phyloP scores from a whole-genome alignment of 805 yeast genomes.

The Ogataea chonburiensis region DNA sequence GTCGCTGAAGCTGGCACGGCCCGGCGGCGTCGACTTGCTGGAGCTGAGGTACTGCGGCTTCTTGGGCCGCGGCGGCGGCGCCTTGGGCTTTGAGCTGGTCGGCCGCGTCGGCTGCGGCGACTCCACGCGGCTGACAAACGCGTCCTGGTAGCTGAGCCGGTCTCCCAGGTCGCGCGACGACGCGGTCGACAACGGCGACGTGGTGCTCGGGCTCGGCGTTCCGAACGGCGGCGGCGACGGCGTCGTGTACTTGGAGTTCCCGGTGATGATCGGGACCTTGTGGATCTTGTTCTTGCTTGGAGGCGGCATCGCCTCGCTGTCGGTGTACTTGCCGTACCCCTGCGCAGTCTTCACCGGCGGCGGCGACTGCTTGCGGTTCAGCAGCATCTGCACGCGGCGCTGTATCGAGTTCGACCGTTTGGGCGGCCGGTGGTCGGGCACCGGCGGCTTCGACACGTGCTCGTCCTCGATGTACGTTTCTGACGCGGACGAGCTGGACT shows the following conservation, averaged over 20 bases:
- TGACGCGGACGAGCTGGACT: constrained; percentile 11
- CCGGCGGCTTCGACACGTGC: constrained; percentile 14
- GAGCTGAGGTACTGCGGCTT: constrained; percentile 58
- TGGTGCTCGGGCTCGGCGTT: constrained; percentile 16
- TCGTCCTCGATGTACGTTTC: constrained; percentile 19
- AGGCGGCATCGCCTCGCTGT: constrained; percentile 25
- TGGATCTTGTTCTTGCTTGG: constrained; percentile 21
- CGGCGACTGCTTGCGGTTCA: constrained; percentile 43
- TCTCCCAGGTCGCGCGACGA: constrained; percentile 10
- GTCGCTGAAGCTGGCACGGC: constrained; percentile 10
- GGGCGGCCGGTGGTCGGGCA: constrained; percentile 28
- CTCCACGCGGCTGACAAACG: constrained; percentile 12
- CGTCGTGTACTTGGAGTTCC: constrained; percentile 11
- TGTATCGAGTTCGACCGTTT: constrained; percentile 45
- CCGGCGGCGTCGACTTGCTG: constrained; percentile 21
- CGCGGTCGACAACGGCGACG: constrained; percentile 14
- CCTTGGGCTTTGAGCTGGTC: constrained; percentile 16
- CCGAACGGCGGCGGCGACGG: constrained; percentile 26
- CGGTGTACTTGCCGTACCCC: constrained; percentile 81
- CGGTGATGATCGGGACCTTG: constrained; percentile 20
- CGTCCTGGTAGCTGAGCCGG: constrained; percentile 11
- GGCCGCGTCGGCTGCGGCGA: constrained; percentile 14
- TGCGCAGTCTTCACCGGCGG: constrained; percentile 61
- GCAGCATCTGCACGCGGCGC: constrained; percentile 50
- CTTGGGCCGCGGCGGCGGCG: constrained; percentile 56